Conservation (phyloP, 2,329 filamentous ascomycete genomes). For the Hymenoscyphus linearis region DNA sequence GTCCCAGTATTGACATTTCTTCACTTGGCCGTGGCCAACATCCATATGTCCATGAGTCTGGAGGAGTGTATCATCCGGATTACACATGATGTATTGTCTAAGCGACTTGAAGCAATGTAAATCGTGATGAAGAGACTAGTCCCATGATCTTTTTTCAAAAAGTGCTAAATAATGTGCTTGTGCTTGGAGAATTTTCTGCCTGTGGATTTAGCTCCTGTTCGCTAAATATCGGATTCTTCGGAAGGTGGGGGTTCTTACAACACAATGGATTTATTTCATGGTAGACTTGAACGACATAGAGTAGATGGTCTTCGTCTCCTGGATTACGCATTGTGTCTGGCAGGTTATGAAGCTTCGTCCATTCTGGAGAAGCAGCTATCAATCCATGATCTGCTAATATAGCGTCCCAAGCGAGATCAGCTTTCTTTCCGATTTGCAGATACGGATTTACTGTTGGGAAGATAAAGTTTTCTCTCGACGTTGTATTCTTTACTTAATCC, state of each 20-base stretch:
- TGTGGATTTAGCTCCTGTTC: no score
- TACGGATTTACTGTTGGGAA: neutral
- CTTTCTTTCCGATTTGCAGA: neutral
- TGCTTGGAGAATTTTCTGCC: neutral
- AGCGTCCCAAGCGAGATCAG: neutral
- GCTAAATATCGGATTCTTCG: no score
- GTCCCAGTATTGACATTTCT: constrained; percentile 8
- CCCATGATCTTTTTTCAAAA: neutral
- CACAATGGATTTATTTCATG: constrained; percentile 2
- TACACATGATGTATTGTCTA: constrained; percentile 9
- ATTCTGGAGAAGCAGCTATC: neutral
- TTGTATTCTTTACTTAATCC: neutral
- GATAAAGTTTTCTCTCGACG: neutral
- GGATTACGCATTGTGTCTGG: neutral
- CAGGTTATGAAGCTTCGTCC: neutral
- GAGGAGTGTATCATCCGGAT: constrained; percentile 7
- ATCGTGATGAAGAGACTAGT: neutral
- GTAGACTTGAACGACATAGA: constrained; percentile 5
- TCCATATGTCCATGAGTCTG: neutral
- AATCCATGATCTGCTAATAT: constrained; percentile 2
- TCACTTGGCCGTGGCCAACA: neutral
- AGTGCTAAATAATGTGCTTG: neutral
- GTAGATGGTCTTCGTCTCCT: neutral
- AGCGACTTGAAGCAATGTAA: constrained; percentile 4
- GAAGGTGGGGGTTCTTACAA: neutral